Evolutionary conservation across 2,329 filamentous ascomycete genomes (phyloP).

Genomic region (Calonectria pseudoreteaudii): DNA sequence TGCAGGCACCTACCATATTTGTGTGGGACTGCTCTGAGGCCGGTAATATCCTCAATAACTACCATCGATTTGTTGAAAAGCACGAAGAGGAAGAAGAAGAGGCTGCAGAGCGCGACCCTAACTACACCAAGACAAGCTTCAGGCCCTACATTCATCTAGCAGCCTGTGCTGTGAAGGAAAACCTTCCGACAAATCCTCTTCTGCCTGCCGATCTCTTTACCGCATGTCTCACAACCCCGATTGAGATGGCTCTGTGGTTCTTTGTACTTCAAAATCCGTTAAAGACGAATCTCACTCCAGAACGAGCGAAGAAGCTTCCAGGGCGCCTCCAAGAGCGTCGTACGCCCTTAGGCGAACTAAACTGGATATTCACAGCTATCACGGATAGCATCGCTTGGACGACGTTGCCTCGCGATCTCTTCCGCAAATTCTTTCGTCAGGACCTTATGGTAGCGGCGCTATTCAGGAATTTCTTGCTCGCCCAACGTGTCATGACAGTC

Average conservation of each 20-base stretch:
- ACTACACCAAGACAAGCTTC: conserved; percentile 81
- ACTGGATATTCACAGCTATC: conserved; percentile 99
- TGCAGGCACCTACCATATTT: conserved; percentile 94
- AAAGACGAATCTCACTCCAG: conserved; percentile 76
- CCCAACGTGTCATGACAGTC: conserved; percentile 94
- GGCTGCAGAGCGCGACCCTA: conserved; percentile 79
- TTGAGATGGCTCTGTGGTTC: conserved; percentile 96
- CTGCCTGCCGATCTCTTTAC: conserved; percentile 96
- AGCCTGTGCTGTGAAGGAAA: conserved; percentile 90
- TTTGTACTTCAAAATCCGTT: conserved; percentile 94
- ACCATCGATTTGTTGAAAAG: conserved; percentile 93
- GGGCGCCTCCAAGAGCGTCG: conserved; percentile 92
- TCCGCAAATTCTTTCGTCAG: conserved; percentile 96
- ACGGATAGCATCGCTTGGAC: conserved; percentile 99
- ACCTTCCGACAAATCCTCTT: conserved; percentile 92
- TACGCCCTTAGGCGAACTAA: conserved; percentile 94
- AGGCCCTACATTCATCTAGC: conserved; percentile 87
- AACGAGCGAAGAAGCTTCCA: conserved; percentile 88
- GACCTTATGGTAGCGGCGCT: conserved; percentile 99
- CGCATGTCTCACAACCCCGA: conserved; percentile 94
- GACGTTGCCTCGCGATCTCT: conserved; percentile 86
- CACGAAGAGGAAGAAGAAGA: conserved; percentile 92
- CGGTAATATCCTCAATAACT: conserved; percentile 94
- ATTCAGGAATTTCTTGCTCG: conserved; percentile 94
- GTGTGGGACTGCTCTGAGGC: conserved; percentile 99